Evolutionary conservation across 2,329 filamentous ascomycete genomes (phyloP).

Genomic region (Pseudopyrenochaeta lycopersici): DNA sequence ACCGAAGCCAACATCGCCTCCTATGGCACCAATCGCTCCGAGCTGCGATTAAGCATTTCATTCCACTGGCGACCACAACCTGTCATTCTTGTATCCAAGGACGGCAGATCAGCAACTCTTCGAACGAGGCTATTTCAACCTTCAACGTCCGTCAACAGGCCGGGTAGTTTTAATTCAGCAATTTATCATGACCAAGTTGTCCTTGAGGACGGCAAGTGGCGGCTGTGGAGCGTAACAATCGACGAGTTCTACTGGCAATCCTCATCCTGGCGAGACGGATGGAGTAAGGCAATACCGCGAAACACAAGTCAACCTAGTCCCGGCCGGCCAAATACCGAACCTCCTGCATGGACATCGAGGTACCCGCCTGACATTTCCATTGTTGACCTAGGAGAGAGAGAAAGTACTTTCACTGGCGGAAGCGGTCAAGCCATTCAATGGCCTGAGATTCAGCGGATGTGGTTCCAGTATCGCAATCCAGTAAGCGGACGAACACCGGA

Average conservation of each 20-base stretch:
- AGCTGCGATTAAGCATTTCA: constrained; percentile 26
- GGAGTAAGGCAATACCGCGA: constrained; percentile 26
- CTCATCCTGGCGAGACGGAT: constrained; percentile 31
- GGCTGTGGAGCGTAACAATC: constrained; percentile 37
- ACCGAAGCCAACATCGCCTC: constrained; percentile 25
- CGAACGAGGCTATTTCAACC: constrained; percentile 33
- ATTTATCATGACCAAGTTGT: constrained; percentile 41
- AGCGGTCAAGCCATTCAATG: constrained; percentile 28
- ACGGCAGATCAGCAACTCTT: constrained; percentile 32
- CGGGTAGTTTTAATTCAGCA: constrained; percentile 32
- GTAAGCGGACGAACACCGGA: constrained; percentile 31
- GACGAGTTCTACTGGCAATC: constrained; percentile 41
- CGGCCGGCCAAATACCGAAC: constrained; percentile 21
- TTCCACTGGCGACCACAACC: constrained; percentile 40
- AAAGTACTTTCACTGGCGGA: constrained; percentile 30
- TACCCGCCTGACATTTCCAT: constrained; percentile 35
- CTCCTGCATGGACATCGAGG: constrained; percentile 28
- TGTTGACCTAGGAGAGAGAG: constrained; percentile 26
- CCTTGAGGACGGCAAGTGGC: constrained; percentile 32
- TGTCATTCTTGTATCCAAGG: constrained; percentile 34
- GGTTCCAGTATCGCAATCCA: constrained; percentile 33
- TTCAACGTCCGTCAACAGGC: constrained; percentile 27
- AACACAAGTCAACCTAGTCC: constrained; percentile 12
- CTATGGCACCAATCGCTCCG: constrained; percentile 31
- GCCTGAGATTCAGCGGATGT: constrained; percentile 38